Evolutionary conservation across 805 yeast genomes (phyloP).

Genomic region (Cyberlindnera amylophila): DNA sequence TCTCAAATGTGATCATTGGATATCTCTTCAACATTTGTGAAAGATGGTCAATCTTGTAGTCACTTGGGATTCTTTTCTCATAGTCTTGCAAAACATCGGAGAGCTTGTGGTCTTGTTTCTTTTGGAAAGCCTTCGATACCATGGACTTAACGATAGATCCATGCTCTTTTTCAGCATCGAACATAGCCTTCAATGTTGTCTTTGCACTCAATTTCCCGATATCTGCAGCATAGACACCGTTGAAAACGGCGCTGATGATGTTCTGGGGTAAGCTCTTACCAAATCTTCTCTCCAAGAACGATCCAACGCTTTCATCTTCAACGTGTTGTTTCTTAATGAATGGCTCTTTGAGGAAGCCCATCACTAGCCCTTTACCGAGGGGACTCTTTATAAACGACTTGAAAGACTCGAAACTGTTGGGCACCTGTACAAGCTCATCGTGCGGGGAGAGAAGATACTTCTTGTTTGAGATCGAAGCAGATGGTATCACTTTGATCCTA

Average conservation of each 20-base stretch:
- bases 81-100: constrained; percentile 35
- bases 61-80: constrained; percentile 37
- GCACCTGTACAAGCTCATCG: constrained; percentile 49
- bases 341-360: constrained; percentile 49
- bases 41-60: constrained; percentile 34
- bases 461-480: constrained; percentile 59
- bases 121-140: constrained; percentile 26
- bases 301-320: constrained; percentile 68
- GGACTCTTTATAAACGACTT: constrained; percentile 37
- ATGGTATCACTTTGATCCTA: constrained; percentile 56
- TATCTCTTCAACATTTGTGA: constrained; percentile 38
- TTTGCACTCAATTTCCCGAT: constrained; percentile 58
- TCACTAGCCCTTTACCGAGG: constrained; percentile 40
- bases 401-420: constrained; percentile 38
- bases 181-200: constrained; percentile 53
- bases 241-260: constrained; percentile 74
- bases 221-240: constrained; percentile 94
- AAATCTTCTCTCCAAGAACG: constrained; percentile 66
- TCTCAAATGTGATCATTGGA: constrained; percentile 58
- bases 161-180: constrained; percentile 51
- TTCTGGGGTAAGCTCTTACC: constrained; percentile 51
- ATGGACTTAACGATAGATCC: constrained; percentile 55
- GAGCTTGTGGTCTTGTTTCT: constrained; percentile 12
- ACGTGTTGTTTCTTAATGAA: constrained; percentile 31
- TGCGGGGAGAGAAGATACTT: constrained; percentile 55